Base-by-base conservation (phyloP, 208 protist species). In the Strigomonas culicis region DNA sequence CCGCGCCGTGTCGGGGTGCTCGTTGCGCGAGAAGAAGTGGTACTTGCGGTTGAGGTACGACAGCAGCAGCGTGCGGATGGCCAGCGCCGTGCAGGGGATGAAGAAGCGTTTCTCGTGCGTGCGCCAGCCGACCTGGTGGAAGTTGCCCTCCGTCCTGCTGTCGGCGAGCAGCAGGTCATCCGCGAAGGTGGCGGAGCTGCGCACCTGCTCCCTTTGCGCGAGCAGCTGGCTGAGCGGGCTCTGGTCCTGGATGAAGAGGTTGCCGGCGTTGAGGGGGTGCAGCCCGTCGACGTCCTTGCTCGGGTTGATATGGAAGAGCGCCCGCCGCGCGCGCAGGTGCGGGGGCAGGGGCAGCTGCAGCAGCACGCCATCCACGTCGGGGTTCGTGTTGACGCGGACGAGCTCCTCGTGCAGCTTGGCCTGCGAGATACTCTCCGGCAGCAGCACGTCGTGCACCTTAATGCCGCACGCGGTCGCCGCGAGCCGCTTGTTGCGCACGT, bases 231-330 rank as follows among this genome's bases (percentile, higher is more conserved):
- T 66, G 47, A 73, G 63, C 15, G 92, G 77, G 25, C 65, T 84
- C 53, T 84, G 60, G 31, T 94, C 90, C 21, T 81, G 75, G 56
- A 86, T 30, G 34, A 84, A 86, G 25, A 84, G 68, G 46, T 80
- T 92, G 58, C 96, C 96, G 17, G 96, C 83, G 70, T 97, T 98
- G 3, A 89, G 57, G 21, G 93, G 86, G 59, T 95, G 82, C 39
- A 98, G 96, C 4, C 93, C 96, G 67, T 98, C 96, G 41, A 98
- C 93, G 61, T 97, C 95, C 66, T 96, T 97, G 30, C 65, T 55
- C 6, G 77, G 79, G 63, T 77, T 68, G 28, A 97, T 88, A 57
- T 80, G 69, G 21, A 82, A 77, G 11, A 95, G 63, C 6, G 77
- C 79, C 0, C 65, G 65, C 17, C 78, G 65, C 17, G 94, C 90